Evolutionary conservation across 306 rosid species (phyloP).

Genomic region (Macrotyloma uniflorum): DNA sequence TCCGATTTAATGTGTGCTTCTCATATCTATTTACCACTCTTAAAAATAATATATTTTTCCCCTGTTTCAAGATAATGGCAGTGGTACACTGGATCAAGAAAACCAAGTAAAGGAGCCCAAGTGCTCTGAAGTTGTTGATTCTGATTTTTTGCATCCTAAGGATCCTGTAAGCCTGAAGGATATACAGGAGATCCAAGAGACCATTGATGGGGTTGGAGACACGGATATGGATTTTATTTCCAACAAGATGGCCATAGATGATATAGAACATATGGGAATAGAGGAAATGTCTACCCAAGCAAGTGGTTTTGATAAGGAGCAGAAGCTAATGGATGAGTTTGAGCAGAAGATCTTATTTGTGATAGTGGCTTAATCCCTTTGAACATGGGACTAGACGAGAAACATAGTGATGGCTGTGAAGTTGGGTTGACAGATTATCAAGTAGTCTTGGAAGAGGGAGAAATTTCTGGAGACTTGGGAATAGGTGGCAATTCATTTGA

Average conservation of each 20-base stretch:
- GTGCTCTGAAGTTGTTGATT: slow-evolving; percentile 21
- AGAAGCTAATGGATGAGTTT: slow-evolving; percentile 40
- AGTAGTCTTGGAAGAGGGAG: slow-evolving; percentile 75
- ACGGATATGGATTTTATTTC: slow-evolving; percentile 11
- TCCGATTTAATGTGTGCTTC: not conserved
- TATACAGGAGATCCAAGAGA: slow-evolving; percentile 34
- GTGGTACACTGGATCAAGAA: slow-evolving; percentile 35
- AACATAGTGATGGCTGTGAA: slow-evolving; percentile 38
- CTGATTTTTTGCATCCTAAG: slow-evolving; percentile 21
- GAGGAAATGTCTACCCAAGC: slow-evolving; percentile 37
- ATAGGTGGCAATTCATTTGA: slow-evolving; percentile 42
- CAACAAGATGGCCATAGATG: slow-evolving; percentile 29
- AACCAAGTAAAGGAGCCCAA: slow-evolving; percentile 35
- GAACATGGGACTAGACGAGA: slow-evolving; percentile 24
- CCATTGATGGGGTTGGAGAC: slow-evolving; percentile 30
- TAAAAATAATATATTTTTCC: not conserved
- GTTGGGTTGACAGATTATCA: slow-evolving; percentile 42
- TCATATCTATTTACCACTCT: slow-evolving; percentile 3
- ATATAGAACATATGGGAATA: slow-evolving; percentile 32
- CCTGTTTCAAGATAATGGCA: slow-evolving; percentile 46
- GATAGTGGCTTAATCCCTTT: slow-evolving; percentile 33
- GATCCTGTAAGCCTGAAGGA: slow-evolving; percentile 11
- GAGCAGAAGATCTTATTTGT: slow-evolving; percentile 41
- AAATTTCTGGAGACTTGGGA: slow-evolving; percentile 61
- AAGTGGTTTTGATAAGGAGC: slow-evolving; percentile 33